phyloP scores from a whole-genome alignment of 169 alveolate species.

The Besnoitia besnoiti region DNA sequence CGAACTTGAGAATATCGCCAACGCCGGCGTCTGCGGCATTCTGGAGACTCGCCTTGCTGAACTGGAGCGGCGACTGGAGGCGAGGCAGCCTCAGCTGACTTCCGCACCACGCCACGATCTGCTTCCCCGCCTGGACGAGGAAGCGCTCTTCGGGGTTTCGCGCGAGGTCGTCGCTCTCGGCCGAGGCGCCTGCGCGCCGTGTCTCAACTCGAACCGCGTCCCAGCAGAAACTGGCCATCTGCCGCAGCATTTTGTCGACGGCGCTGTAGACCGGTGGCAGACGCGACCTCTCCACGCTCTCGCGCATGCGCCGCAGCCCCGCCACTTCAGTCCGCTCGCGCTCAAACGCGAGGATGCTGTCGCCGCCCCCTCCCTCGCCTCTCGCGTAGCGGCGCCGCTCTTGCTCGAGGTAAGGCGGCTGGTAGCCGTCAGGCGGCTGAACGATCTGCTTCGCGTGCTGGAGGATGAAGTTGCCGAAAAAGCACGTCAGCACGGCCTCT shows the following conservation, averaged over 20 bases:
- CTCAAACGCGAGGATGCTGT: neutral
- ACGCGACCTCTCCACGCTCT: neutral
- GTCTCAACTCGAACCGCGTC: neutral
- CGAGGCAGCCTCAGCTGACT: constrained; percentile 5
- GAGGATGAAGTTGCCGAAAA: neutral
- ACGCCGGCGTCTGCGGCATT: neutral
- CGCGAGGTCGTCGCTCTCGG: neutral
- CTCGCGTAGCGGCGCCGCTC: too few relatives aligned
- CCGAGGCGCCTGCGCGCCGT: neutral
- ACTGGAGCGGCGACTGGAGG: neutral
- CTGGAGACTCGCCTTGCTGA: neutral
- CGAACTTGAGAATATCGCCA: neutral
- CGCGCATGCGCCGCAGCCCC: neutral
- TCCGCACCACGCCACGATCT: neutral
- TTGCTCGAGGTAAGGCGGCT: too few relatives aligned
- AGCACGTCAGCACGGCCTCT: neutral
- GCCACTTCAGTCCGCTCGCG: neutral
- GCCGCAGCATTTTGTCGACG: neutral
- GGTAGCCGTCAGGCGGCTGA: too few relatives aligned
- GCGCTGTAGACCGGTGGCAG: neutral
- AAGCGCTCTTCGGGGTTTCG: neutral
- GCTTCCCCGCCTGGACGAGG: neutral
- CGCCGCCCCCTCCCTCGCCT: neutral
- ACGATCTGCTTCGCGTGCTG: neutral
- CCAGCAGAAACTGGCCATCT: neutral